Percentiles rank a stretch among this genome's conserved stretches.
Evolutionary conservation across 805 yeast species (phyloP).

Genomic region (Lipomyces yamanashiensis): DNA sequence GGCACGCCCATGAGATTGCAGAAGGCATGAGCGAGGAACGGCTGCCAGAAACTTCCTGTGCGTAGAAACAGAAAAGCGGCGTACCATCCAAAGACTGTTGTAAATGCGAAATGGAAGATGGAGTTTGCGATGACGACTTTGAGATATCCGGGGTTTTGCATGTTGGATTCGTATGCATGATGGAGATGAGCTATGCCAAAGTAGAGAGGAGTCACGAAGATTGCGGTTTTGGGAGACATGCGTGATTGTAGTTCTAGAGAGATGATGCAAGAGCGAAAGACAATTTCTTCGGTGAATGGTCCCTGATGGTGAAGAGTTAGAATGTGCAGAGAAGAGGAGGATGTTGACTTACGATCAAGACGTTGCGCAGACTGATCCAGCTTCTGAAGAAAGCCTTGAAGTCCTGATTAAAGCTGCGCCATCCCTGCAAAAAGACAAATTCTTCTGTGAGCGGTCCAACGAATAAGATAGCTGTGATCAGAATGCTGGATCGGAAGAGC

Average conservation of each 20-base stretch:
- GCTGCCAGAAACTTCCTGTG: slow-evolving; percentile 59
- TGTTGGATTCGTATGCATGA: slow-evolving; percentile 61
- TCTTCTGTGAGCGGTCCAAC: slow-evolving; percentile 55
- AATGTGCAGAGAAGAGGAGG: not conserved
- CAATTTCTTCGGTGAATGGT: slow-evolving; percentile 78
- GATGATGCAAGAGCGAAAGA: slow-evolving; percentile 61
- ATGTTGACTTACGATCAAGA: slow-evolving; percentile 27
- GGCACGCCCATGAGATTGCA: slow-evolving; percentile 81
- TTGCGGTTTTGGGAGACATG: slow-evolving; percentile 37
- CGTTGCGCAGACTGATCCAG: slow-evolving; percentile 28
- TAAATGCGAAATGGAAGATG: slow-evolving; percentile 63
- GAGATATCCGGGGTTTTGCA: slow-evolving; percentile 39
- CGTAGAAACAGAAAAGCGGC: slow-evolving; percentile 62
- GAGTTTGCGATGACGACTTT: slow-evolving; percentile 48
- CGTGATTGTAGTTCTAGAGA: slow-evolving; percentile 41
- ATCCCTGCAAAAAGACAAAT: slow-evolving; percentile 40
- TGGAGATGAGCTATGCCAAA: slow-evolving; percentile 83
- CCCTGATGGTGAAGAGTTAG: slow-evolving; percentile 47
- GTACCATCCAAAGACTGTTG: slow-evolving; percentile 71
- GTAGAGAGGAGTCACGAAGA: slow-evolving; percentile 59
- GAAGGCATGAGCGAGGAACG: slow-evolving; percentile 62
- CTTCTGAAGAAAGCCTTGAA: slow-evolving; percentile 3
- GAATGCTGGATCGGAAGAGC: slow-evolving; percentile 22
- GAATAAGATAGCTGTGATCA: slow-evolving; percentile 49
- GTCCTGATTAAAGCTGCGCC: slow-evolving; percentile 1